Base-by-base conservation (phyloP, 164 flowering plant genomes). In the Stephania japonica region DNA sequence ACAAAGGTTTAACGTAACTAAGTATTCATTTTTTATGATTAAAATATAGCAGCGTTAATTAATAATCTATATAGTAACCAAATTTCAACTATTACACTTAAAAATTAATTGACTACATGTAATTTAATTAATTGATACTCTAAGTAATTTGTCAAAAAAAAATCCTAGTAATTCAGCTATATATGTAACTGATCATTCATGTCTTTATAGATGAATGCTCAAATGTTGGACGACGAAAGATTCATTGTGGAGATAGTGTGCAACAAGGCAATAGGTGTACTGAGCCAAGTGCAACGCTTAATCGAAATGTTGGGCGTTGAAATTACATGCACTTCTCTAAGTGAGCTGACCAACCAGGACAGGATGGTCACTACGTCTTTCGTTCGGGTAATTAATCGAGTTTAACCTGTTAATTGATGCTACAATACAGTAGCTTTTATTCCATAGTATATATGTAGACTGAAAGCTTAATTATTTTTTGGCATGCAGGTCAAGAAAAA, bases 241-340 rank as follows among this genome's bases (percentile, higher is more conserved):
- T 43, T 43, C 24, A 1, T 72, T 8, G 7, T 72, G 42, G 65
- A 72, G 75, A 72, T 72, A 7, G 43, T n/a, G 23, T 43, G n/a
- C 75, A 72, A 65, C 42, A 72, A 72, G 68, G 75, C 42, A 44
- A 9, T 65, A 24, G 75, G 75, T 64, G 26, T 62, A 65, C 2
- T 72, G 18, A 27, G 75, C 47, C 75, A 24, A 47, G 69, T 65
- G 9, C 75, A 72, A 65, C 56, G 63, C 12, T 32, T 12, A 12
- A 19, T 72, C 1, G 62, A 72, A 65, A 64, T 65, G 75, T 62
- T 72, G 21, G 32, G 69, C 6, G n/a, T n/a, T n/a, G n/a, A n/a
- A n/a, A n/a, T n/a, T n/a, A n/a, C n/a, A n/a, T n/a, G n/a, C n/a
- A n/a, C n/a, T n/a, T n/a, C n/a, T n/a, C n/a, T n/a, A n/a, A n/a